phyloP scores from a whole-genome alignment of 2,329 filamentous ascomycete species.

The Amauroascus niger region DNA sequence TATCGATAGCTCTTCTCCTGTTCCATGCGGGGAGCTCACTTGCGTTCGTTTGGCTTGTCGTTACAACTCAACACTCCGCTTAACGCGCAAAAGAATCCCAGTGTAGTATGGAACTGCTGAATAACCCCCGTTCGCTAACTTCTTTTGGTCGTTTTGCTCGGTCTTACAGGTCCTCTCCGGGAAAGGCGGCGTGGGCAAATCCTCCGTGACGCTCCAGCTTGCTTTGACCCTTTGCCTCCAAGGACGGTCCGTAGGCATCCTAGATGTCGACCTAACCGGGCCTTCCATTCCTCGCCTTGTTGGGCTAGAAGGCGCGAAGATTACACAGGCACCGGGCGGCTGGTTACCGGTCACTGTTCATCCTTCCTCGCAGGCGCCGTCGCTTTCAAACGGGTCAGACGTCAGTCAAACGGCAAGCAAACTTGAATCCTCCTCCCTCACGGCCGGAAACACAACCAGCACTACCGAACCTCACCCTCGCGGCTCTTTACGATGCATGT shows the following conservation, averaged over 20 bases:
- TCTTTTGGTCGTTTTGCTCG: not conserved
- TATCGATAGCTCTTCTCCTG: slow-evolving; percentile 32
- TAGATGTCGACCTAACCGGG: slow-evolving; percentile 92
- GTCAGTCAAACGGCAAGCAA: not conserved
- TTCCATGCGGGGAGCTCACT: slow-evolving; percentile 2
- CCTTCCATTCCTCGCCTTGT: slow-evolving; percentile 95
- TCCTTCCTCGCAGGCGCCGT: slow-evolving; percentile 33
- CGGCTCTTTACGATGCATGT: slow-evolving; percentile 61
- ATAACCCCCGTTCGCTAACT: not conserved
- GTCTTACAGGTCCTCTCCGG: slow-evolving; percentile 63
- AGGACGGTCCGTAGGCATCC: slow-evolving; percentile 82
- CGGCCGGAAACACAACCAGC: not conserved
- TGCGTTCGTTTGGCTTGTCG: not conserved
- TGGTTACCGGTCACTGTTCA: slow-evolving; percentile 89
- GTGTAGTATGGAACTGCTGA: not conserved
- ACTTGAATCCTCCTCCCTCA: slow-evolving; percentile 2
- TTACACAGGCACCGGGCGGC: slow-evolving; percentile 80
- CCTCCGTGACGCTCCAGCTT: slow-evolving; percentile 91
- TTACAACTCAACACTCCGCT: not conserved
- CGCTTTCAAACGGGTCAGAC: not conserved
- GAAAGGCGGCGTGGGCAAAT: slow-evolving; percentile 97
- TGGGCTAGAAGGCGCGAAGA: slow-evolving; percentile 76
- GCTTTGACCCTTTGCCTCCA: slow-evolving; percentile 78
- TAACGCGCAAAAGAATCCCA: not conserved
- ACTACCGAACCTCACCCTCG: slow-evolving; percentile 18